Percentiles rank a stretch among this genome's conserved stretches.
Evolutionary conservation across 306 rosid species (phyloP).

Genomic region (Cicer judaicum): DNA sequence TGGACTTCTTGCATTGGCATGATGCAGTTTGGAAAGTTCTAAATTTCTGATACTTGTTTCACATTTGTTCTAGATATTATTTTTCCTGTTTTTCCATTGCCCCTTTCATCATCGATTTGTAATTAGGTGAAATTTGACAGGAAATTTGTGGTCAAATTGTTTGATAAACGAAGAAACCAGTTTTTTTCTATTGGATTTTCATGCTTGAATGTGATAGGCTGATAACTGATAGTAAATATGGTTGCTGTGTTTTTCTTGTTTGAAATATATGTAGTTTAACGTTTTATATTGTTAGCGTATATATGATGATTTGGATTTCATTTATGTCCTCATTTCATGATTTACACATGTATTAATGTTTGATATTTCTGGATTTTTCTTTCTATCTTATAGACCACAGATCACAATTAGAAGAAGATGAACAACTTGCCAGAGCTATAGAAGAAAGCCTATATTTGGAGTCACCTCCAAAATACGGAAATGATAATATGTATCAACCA

Average conservation of each 20-base stretch:
- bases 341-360: too few relatives aligned
- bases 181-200: slow-evolving; percentile 19
- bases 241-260: slow-evolving; percentile 15
- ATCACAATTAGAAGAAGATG: slow-evolving; percentile 83
- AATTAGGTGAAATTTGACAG: slow-evolving; percentile 2
- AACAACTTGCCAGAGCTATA: slow-evolving; percentile 84
- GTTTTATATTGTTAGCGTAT: slow-evolving; percentile 28
- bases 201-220: not conserved
- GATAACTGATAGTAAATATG: not conserved
- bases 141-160: slow-evolving; percentile 9
- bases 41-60: not conserved
- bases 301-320: slow-evolving; percentile 5
- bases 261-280: not conserved
- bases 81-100: slow-evolving; percentile 6
- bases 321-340: slow-evolving; percentile 9
- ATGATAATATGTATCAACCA: slow-evolving; percentile 66
- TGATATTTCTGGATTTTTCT: slow-evolving; percentile 3
- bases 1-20: not conserved
- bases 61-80: slow-evolving; percentile 21
- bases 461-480: slow-evolving; percentile 74
- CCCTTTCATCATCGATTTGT: not conserved
- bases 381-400: slow-evolving; percentile 45
- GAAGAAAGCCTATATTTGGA: slow-evolving; percentile 83
- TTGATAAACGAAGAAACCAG: slow-evolving; percentile 14
- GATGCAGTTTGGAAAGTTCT: slow-evolving; percentile 6